Conservation (phyloP, 345 rosid species). For the Eucalyptus camaldulensis region DNA sequence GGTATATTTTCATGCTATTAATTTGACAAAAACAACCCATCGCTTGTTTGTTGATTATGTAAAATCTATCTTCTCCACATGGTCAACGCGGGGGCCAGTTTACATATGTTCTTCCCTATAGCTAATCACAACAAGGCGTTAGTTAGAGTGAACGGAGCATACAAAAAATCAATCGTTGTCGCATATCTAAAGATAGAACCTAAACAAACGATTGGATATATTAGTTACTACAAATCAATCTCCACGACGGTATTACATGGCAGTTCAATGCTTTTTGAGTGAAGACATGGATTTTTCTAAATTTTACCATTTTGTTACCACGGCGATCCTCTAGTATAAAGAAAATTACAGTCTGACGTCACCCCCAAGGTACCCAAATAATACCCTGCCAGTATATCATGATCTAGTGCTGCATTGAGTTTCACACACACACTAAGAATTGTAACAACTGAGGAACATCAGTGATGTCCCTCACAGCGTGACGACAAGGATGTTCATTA, state of each 20-base stretch:
- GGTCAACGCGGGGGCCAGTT: slow-evolving; percentile 8
- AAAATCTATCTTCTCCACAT: slow-evolving; percentile 16
- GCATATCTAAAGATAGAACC: background rate
- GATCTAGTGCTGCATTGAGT: background rate
- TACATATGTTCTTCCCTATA: slow-evolving; percentile 8
- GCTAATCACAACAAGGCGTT: slow-evolving; percentile 5
- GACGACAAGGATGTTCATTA: background rate
- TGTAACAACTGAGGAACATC: background rate
- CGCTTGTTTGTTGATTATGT: background rate
- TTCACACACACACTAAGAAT: background rate
- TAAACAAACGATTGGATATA: slow-evolving; percentile 12
- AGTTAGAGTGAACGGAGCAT: slow-evolving; percentile 16
- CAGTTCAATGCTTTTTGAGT: background rate
- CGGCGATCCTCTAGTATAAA: background rate
- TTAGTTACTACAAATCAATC: background rate
- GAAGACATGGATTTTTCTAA: background rate
- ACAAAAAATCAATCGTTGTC: background rate
- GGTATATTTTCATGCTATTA: background rate
- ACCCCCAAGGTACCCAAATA: background rate
- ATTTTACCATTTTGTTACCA: background rate
- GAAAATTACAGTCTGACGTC: background rate
- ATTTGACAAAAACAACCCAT: background rate
- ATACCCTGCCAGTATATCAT: background rate
- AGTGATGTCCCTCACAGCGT: background rate
- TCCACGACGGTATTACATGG: background rate